phyloP scores from a whole-genome alignment of 108 stramenopile species.

The Skeletonema costatum region DNA sequence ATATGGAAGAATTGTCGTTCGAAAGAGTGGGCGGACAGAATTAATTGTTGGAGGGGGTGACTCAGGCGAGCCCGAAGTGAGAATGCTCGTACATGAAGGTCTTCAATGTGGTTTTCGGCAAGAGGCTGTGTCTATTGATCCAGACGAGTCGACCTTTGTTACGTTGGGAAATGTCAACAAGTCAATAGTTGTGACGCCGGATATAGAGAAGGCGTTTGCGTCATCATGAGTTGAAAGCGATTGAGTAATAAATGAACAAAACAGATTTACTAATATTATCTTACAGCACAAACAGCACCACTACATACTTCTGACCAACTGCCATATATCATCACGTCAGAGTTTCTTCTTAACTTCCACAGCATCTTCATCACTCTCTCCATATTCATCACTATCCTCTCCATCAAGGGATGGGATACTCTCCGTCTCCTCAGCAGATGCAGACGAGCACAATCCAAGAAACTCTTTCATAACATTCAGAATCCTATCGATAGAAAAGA shows the following conservation, averaged over 20 bases:
- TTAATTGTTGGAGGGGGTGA: constrained; percentile 65
- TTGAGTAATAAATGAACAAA: background rate
- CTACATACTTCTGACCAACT: background rate
- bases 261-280: background rate
- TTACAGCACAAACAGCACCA: background rate
- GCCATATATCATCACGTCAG: background rate
- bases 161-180: constrained; percentile 72
- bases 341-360: background rate
- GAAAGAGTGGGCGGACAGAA: constrained; percentile 84
- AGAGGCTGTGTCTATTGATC: constrained; percentile 81
- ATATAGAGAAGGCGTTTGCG: constrained; percentile 31
- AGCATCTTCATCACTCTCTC: background rate
- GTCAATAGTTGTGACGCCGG: constrained; percentile 82
- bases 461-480: constrained; percentile 14
- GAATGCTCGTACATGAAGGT: constrained; percentile 80
- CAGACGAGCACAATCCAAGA: background rate
- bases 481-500: constrained; percentile 51
- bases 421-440: background rate
- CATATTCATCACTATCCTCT: background rate
- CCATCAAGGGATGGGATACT: background rate
- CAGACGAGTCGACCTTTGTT: constrained; percentile 56
- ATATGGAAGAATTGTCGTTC: constrained; percentile 77
- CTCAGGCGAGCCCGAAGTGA: constrained; percentile 47
- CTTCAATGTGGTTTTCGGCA: constrained; percentile 79
- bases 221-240: background rate